A percentile compares a stretch with the other conserved stretches of the same genome.
phyloP scores from a whole-genome alignment of 129 eudicot genomes.

The Tagetes patula region DNA sequence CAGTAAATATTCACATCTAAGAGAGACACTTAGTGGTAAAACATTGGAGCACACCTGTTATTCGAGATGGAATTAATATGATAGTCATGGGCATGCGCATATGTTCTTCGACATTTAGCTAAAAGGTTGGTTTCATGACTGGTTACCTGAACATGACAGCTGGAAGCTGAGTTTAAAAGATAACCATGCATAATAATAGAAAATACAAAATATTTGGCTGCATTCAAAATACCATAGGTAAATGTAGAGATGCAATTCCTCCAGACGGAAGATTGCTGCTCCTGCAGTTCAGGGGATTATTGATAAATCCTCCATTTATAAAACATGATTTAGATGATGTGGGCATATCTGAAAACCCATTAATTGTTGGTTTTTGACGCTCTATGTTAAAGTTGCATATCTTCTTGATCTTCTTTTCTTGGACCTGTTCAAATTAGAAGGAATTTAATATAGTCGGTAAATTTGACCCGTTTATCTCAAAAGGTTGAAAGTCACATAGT shows the following conservation, averaged over 20 bases:
- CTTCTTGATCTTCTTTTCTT: too few species aligned
- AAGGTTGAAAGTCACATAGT: too few species aligned
- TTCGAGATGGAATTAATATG: conserved; percentile 90
- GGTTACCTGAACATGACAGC: conserved; percentile 55
- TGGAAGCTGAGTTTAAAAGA: conserved; percentile 5
- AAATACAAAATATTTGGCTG: conserved; percentile 20
- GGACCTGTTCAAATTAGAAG: too few species aligned
- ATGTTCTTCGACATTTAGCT: conserved; percentile 84
- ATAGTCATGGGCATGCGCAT: conserved; percentile 94
- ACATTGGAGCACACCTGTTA: conserved; percentile 55
- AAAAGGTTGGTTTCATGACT: conserved; percentile 73
- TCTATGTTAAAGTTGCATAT: too few species aligned
- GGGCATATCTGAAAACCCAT: too few species aligned
- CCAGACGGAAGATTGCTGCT: conserved; percentile 45
- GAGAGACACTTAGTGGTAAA: not conserved
- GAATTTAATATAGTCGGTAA: not conserved
- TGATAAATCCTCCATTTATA: conserved; percentile 53
- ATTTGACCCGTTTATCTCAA: not conserved
- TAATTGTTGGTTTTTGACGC: too few species aligned
- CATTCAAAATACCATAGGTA: conserved; percentile 71
- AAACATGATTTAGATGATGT: conserved; percentile 20
- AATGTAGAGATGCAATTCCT: conserved; percentile 58
- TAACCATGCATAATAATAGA: not conserved
- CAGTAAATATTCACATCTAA: not conserved
- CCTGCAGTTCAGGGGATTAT: conserved; percentile 37